Evolutionary conservation across 352 stramenopile species (phyloP).

Genomic region (Pythium phragmiticola): DNA sequence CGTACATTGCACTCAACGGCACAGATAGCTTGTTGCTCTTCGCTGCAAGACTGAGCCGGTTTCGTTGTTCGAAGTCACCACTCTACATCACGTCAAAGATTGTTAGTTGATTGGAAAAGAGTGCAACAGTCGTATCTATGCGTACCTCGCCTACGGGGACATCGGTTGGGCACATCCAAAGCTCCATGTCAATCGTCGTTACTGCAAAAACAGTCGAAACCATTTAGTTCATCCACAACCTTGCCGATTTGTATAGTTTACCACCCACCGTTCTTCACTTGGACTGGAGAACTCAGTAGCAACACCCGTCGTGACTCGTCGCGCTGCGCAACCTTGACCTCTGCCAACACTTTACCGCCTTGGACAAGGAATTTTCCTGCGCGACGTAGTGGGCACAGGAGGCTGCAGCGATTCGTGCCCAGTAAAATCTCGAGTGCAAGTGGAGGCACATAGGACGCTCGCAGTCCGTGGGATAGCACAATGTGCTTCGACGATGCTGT

Average conservation of each 20-base stretch:
- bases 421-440: conserved; percentile 85
- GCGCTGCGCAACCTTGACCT: conserved; percentile 87
- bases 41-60: conserved; percentile 47
- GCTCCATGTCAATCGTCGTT: conserved; percentile 79
- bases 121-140: background rate
- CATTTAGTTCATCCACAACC: background rate
- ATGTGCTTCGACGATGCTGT: conserved; percentile 46
- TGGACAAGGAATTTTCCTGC: conserved; percentile 89
- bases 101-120: background rate
- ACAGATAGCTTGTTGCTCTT: conserved; percentile 84
- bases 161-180: conserved; percentile 69
- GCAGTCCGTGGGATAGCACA: conserved; percentile 73
- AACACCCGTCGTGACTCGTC: conserved; percentile 84
- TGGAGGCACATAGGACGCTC: conserved; percentile 80
- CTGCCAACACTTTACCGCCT: conserved; percentile 77
- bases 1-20: conserved; percentile 77
- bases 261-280: conserved; percentile 82
- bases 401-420: conserved; percentile 57
- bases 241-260: background rate
- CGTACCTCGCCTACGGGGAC: conserved; percentile 50
- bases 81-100: conserved; percentile 23
- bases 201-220: conserved; percentile 29
- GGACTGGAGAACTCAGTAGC: conserved; percentile 82
- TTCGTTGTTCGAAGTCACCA: conserved; percentile 36
- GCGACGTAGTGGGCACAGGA: conserved; percentile 80